phyloP scores from a whole-genome alignment of 176 grass and related monocot genomes.

The Dactylis glomerata region DNA sequence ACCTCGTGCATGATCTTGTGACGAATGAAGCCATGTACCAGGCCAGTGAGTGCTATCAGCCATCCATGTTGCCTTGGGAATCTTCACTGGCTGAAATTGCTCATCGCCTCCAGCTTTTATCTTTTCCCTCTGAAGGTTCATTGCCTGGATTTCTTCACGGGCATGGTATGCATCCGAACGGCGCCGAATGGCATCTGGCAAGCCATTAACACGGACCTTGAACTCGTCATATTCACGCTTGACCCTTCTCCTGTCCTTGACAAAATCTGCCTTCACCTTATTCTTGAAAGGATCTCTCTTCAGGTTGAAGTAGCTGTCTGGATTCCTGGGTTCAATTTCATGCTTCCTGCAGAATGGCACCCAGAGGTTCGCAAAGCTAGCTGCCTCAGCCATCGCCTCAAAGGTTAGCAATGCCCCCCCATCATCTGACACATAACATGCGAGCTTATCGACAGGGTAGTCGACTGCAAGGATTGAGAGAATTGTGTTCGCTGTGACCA shows the following conservation, averaged over 20 bases:
- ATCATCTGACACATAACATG: slow-evolving; percentile 91
- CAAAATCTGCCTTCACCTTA: slow-evolving; percentile 87
- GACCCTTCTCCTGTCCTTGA: slow-evolving; percentile 84
- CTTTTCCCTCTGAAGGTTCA: slow-evolving; percentile 84
- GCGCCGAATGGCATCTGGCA: slow-evolving; percentile 86
- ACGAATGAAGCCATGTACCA: slow-evolving; percentile 80
- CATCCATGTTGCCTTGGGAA: slow-evolving; percentile 97
- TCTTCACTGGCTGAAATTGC: slow-evolving; percentile 75
- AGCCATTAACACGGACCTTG: slow-evolving; percentile 87
- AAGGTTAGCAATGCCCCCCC: slow-evolving; percentile 95
- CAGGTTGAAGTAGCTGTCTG: slow-evolving; percentile 88
- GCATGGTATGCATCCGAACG: slow-evolving; percentile 93
- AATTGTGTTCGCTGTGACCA: slow-evolving; percentile 95
- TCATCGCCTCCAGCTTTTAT: slow-evolving; percentile 73
- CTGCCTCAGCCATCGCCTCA: slow-evolving; percentile 97
- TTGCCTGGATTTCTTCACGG: slow-evolving; percentile 96
- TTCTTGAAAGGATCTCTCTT: slow-evolving; percentile 93
- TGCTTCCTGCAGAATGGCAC: slow-evolving; percentile 98
- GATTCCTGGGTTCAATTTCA: slow-evolving; percentile 89
- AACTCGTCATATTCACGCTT: slow-evolving; percentile 98
- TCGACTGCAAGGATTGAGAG: slow-evolving; percentile 88
- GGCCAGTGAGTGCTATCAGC: slow-evolving; percentile 98
- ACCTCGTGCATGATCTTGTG: slow-evolving; percentile 65
- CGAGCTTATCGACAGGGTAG: slow-evolving; percentile 94
- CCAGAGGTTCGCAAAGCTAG: slow-evolving; percentile 87